A percentile compares a stretch with the other conserved stretches of the same genome.
Conservation (phyloP, 2,329 filamentous ascomycete genomes). For the Aspergillus sergii region DNA sequence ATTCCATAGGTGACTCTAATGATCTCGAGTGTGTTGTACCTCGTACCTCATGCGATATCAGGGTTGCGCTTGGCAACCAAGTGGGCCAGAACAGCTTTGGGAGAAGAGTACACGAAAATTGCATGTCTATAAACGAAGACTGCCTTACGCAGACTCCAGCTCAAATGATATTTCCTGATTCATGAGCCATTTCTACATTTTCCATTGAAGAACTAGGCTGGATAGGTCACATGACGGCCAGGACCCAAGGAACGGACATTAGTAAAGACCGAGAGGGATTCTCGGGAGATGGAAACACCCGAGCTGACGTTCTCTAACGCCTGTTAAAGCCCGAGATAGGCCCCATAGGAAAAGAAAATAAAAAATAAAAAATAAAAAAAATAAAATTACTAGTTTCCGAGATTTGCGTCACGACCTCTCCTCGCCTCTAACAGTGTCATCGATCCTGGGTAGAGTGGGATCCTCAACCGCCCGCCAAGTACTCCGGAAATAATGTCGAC, state of each 20-base stretch:
- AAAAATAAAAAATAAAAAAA: too few relatives aligned
- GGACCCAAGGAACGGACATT: not conserved
- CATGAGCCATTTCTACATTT: slow-evolving; percentile 14
- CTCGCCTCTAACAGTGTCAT: not conserved
- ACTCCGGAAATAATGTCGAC: not conserved
- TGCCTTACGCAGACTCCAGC: not conserved
- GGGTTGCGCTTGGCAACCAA: too few relatives aligned
- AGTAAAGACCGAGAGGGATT: not conserved
- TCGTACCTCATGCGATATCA: too few relatives aligned
- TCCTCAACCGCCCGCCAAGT: not conserved
- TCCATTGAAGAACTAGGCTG: too few relatives aligned
- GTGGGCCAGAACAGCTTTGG: too few relatives aligned
- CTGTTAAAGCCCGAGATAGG: not conserved
- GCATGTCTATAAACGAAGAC: too few relatives aligned
- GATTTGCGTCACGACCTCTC: not conserved
- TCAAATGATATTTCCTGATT: not conserved
- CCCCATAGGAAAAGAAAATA: too few relatives aligned
- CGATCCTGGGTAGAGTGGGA: not conserved
- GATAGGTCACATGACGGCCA: not conserved
- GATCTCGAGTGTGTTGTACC: too few relatives aligned
- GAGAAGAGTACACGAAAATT: too few relatives aligned
- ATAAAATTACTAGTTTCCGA: too few relatives aligned
- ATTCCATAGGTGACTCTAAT: too few relatives aligned
- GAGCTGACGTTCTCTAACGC: not conserved
- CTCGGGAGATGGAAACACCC: not conserved